Evolutionary conservation across 2,329 filamentous ascomycete genomes (phyloP), one percentile per base, ranked within the genome.

Genomic region (Stagonosporopsis vannaccii): DNA sequence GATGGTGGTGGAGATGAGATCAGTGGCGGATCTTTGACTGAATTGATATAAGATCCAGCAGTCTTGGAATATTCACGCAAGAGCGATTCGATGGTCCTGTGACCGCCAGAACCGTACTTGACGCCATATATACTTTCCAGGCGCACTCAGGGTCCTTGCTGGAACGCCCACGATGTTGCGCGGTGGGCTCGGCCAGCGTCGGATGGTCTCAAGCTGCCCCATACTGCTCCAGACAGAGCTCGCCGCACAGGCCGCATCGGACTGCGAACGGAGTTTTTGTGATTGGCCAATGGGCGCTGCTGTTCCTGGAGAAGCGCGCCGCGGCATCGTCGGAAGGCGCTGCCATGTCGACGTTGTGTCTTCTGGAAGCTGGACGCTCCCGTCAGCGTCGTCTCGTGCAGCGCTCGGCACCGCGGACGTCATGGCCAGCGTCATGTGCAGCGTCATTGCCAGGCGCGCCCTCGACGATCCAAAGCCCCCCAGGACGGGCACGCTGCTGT

Each of bases 171-270:
- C 60, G 58, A 60, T 58, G 51, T 61, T 52, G 60, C 56, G 60
- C 51, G 43, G 53, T 28, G 17, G 49, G 65, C 59, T 65, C 68
- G 68, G 68, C 66, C 69, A 67, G 60, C 62, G 61, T 70, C 68
- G 68, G 68, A 45, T 56, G 62, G 65, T 48, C 55, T 61, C 32
- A 40, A 44, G 23, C 44, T 51, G 54, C 54, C 44, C 54, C 47
- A 41, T 46, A 26, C 30, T 46, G 53, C 53, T 51, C 52, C 54
- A 57, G 48, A 48, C 41, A 37, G 52, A 51, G 26, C 28, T 40
- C 35, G 28, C 17, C 41, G 41, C 41, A 56, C 36, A 17, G 35
- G 22, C 28, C 52, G 7, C 30, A 46, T 47, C 54, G 54, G 54
- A 23, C 36, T 57, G 43, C 13, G 19, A 47, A 35, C 54, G 54